phyloP scores from a whole-genome alignment of 1,284 basidiomycete species.

The Pterulicium gracile region DNA sequence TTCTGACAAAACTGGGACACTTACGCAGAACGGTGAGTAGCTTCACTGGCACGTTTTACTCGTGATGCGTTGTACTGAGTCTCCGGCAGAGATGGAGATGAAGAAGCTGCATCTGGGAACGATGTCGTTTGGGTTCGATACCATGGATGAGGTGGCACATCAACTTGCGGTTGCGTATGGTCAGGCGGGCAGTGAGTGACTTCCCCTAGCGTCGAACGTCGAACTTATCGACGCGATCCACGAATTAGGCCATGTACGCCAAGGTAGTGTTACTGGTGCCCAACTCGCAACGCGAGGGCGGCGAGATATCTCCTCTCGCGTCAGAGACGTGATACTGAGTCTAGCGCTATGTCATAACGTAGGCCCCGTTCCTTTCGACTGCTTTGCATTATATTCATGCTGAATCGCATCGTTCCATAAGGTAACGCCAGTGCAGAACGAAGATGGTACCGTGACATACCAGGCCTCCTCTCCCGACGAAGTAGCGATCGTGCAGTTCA shows the following conservation, averaged over 20 bases:
- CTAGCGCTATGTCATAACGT: constrained; percentile 97
- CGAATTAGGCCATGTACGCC: constrained; percentile 27
- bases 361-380: constrained; percentile 15
- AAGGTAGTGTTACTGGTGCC: constrained; percentile 17
- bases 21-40: constrained; percentile 87
- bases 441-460: constrained; percentile 90
- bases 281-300: constrained; percentile 45
- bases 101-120: constrained; percentile 98
- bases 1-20: constrained; percentile 95
- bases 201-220: constrained; percentile 2
- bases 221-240: constrained; percentile 5
- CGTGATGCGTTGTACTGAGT: constrained; percentile 1
- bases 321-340: constrained; percentile 90
- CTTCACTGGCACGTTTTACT: constrained; percentile 3
- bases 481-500: constrained; percentile 99
- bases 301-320: constrained; percentile 89
- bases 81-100: constrained; percentile 82
- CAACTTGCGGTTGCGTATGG: constrained; percentile 80
- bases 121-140: constrained; percentile 91
- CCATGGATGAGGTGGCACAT: constrained; percentile 96
- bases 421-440: constrained; percentile 93
- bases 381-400: not conserved
- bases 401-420: constrained; percentile 23
- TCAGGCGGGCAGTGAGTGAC: constrained; percentile 23
- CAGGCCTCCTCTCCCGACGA: constrained; percentile 99